phyloP scores from a whole-genome alignment of 306 rosid species.

The Quercus robur region DNA sequence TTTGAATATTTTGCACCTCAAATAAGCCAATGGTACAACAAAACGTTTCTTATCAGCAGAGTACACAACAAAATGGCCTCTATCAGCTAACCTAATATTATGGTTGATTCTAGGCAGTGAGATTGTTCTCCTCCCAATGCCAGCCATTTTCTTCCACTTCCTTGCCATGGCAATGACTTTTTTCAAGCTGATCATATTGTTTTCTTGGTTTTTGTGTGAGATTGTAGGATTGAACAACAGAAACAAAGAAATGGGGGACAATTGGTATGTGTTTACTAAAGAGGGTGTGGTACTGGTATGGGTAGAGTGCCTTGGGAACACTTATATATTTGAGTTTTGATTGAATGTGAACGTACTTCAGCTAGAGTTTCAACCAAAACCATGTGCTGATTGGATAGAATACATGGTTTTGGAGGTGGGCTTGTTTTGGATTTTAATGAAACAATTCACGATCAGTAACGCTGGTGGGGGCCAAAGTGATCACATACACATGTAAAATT shows the following conservation, averaged over 20 bases:
- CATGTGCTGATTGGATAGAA: constrained; percentile 27
- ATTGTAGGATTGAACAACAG: not conserved
- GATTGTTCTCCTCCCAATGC: constrained; percentile 11
- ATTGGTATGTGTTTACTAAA: not conserved
- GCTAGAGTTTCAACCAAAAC: constrained; percentile 13
- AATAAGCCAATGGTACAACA: constrained; percentile 26
- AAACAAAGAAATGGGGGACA: not conserved
- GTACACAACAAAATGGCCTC: constrained; percentile 36
- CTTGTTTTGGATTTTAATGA: constrained; percentile 24
- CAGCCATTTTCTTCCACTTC: constrained; percentile 31
- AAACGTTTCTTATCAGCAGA: constrained; percentile 19
- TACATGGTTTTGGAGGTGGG: constrained; percentile 23
- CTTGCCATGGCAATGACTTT: constrained; percentile 22
- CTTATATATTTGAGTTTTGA: not conserved
- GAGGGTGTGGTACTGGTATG: not conserved
- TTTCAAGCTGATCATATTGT: constrained; percentile 18
- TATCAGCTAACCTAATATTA: constrained; percentile 5
- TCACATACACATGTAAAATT: not conserved
- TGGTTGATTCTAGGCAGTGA: constrained; percentile 13
- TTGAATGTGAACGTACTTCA: not conserved
- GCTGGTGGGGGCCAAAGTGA: constrained; percentile 13
- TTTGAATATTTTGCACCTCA: constrained; percentile 20
- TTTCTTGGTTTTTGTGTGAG: not conserved
- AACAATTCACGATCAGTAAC: not conserved
- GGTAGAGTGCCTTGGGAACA: not conserved